Conservation (phyloP, 768 basidiomycete genomes). For the Collybia nuda region DNA sequence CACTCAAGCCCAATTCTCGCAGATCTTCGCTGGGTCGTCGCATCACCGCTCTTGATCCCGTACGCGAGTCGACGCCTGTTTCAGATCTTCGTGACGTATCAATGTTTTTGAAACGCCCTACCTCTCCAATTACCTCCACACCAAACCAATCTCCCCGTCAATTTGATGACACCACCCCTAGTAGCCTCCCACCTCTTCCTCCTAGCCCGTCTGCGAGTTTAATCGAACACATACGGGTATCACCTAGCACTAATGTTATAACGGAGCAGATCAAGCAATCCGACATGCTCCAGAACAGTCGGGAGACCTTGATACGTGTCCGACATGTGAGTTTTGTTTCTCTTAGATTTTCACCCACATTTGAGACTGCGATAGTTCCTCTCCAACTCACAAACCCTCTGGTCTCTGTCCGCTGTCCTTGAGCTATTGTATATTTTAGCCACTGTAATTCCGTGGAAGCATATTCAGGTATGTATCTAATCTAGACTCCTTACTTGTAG, state of each 20-base stretch:
- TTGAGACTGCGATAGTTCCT: conserved; percentile 41
- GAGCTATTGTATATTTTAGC: conserved; percentile 57
- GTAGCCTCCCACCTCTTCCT: conserved; percentile 37
- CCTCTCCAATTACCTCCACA: conserved; percentile 34
- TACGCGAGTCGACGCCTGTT: conserved; percentile 48
- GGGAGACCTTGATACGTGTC: conserved; percentile 33
- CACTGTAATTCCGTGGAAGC: conserved; percentile 53
- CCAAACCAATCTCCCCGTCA: conserved; percentile 23
- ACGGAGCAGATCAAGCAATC: conserved; percentile 31
- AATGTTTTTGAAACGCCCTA: conserved; percentile 45
- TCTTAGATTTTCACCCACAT: not conserved
- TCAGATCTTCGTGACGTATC: conserved; percentile 53
- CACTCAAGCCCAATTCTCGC: conserved; percentile 7
- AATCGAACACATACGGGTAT: conserved; percentile 30
- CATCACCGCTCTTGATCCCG: conserved; percentile 33
- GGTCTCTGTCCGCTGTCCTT: conserved; percentile 48
- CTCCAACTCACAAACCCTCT: conserved; percentile 67
- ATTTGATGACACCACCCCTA: conserved; percentile 27
- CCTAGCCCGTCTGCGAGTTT: conserved; percentile 38
- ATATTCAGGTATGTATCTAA: conserved; percentile 33
- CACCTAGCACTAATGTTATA: conserved; percentile 27
- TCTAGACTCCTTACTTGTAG: not conserved
- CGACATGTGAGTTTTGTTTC: conserved; percentile 30
- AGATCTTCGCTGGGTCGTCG: conserved; percentile 16
- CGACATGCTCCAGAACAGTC: conserved; percentile 33